Percentiles rank a stretch among this genome's conserved stretches.
These are phyloP conservation scores for Castanea mollissima DNA, from an alignment of 306 rosid species.

Conservation along the genomic window DNA sequence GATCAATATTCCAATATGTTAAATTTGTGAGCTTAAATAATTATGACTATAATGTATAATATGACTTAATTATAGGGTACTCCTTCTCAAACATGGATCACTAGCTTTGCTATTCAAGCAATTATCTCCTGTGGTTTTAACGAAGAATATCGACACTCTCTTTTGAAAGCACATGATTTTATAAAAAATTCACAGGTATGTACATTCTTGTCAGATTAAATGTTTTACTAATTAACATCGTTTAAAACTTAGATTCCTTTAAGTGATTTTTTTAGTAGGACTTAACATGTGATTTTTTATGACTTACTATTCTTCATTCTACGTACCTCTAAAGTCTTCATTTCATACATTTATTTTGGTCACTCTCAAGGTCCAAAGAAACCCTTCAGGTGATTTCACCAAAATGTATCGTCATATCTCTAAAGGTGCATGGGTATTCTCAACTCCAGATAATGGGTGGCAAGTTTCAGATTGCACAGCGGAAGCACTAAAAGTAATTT, in stretches of 20 bases:
- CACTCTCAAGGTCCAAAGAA: background rate
- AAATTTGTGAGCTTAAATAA: too few species aligned
- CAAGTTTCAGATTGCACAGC: constrained; percentile 65
- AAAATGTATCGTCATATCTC: constrained; percentile 42
- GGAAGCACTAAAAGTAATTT: constrained; percentile 23
- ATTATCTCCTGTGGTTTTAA: constrained; percentile 36
- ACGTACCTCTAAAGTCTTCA: too few species aligned
- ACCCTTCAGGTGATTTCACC: constrained; percentile 43
- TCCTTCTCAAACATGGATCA: constrained; percentile 54
- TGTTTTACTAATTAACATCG: too few species aligned
- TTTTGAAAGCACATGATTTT: constrained; percentile 54
- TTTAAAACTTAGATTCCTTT: background rate
- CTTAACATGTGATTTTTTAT: too few species aligned
- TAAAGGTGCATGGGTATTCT: constrained; percentile 61
- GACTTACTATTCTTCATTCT: too few species aligned
- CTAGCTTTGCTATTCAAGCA: constrained; percentile 54
- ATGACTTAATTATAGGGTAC: constrained; percentile 19
- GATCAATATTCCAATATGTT: too few species aligned
- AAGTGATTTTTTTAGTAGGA: too few species aligned
- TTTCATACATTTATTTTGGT: too few species aligned
- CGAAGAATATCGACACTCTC: constrained; percentile 47
- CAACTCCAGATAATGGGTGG: constrained; percentile 48
- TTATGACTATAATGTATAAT: too few species aligned
- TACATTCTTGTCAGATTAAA: too few species aligned
- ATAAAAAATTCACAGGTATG: constrained; percentile 57